Conservation (phyloP, 208 protist genomes). For the Trypanosoma cruzi region DNA sequence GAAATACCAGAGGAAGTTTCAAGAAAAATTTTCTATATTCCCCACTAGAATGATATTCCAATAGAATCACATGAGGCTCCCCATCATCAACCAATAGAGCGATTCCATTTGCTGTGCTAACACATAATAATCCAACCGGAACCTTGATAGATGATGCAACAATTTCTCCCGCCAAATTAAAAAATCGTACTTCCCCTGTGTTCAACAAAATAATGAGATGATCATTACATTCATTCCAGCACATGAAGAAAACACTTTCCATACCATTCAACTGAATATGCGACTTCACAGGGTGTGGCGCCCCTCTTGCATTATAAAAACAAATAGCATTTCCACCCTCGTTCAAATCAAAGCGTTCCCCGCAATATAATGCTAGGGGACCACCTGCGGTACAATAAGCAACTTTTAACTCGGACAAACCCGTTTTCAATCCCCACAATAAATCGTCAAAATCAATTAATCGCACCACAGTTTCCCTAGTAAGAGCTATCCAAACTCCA, state of each 20-base stretch:
- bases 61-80: conserved; percentile 9
- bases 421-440: conserved; percentile 24
- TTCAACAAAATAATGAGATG: conserved; percentile 69
- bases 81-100: conserved; percentile 23
- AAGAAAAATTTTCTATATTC: conserved; percentile 14
- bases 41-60: conserved; percentile 8
- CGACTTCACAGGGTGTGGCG: conserved; percentile 20
- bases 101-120: conserved; percentile 51
- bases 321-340: conserved; percentile 34
- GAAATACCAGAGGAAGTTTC: conserved; percentile 18
- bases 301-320: conserved; percentile 34
- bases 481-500: conserved; percentile 70
- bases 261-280: conserved; percentile 38
- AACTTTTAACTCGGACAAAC: conserved; percentile 37
- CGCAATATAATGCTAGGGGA: conserved; percentile 50
- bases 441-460: conserved; percentile 51
- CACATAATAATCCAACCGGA: conserved; percentile 34
- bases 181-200: conserved; percentile 54
- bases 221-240: conserved; percentile 64
- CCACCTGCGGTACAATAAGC: conserved; percentile 53
- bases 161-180: conserved; percentile 45
- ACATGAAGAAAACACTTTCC: conserved; percentile 62
- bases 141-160: conserved; percentile 36
- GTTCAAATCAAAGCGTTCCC: background rate
- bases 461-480: conserved; percentile 52